These are phyloP conservation scores for Suillus brevipes DNA, from an alignment of 768 basidiomycete species.

Conservation along the genomic window DNA sequence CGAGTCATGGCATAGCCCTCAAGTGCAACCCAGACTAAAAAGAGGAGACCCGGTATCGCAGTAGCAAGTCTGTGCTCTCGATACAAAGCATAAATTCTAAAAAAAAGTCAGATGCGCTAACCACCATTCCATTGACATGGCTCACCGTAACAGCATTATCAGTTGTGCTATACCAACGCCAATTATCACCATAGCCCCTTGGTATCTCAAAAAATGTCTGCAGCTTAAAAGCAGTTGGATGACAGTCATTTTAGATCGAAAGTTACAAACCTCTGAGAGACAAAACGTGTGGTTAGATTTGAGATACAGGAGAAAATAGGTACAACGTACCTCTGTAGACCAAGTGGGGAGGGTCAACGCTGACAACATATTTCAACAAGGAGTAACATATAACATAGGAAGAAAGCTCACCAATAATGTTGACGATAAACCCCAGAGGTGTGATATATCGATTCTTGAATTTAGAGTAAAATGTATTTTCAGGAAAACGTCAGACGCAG, in stretches of 20 bases:
- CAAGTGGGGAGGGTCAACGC: neutral
- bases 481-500: neutral
- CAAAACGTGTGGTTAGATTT: neutral
- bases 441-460: constrained; percentile 60
- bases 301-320: neutral
- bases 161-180: neutral
- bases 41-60: neutral
- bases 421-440: constrained; percentile 57
- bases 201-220: constrained; percentile 3
- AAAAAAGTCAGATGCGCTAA: neutral
- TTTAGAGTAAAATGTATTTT: neutral
- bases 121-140: neutral
- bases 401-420: constrained; percentile 32
- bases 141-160: constrained; percentile 5
- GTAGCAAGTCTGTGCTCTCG: neutral
- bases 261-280: neutral
- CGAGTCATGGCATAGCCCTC: neutral
- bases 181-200: neutral
- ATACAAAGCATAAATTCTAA: neutral
- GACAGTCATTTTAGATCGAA: neutral
- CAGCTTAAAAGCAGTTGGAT: constrained; percentile 20
- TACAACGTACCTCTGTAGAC: neutral
- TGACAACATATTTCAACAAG: neutral
- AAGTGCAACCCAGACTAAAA: constrained; percentile 1
- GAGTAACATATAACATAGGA: neutral